Evolutionary conservation across 208 protist species (phyloP).

Genomic region (Trypanosoma lewisi): DNA sequence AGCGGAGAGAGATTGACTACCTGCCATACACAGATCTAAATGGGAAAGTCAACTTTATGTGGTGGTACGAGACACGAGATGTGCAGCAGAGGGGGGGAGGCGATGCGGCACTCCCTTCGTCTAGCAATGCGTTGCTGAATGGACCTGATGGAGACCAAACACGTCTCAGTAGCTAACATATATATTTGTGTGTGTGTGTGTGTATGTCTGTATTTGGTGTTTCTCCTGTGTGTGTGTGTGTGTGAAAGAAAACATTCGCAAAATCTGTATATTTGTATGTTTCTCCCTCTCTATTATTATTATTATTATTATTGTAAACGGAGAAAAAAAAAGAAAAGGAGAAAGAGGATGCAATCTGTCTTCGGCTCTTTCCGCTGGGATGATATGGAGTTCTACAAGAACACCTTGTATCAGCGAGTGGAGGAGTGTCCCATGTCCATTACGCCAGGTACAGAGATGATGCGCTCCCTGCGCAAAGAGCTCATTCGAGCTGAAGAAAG

Average conservation of each 20-base stretch:
- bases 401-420: slow-evolving; percentile 68
- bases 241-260: too few species aligned
- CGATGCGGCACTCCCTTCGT: slow-evolving; percentile 44
- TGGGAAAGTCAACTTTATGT: slow-evolving; percentile 93
- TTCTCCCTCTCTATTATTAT: slow-evolving; percentile 25
- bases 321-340: background rate
- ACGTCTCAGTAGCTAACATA: slow-evolving; percentile 6
- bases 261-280: too few species aligned
- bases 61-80: slow-evolving; percentile 90
- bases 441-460: slow-evolving; percentile 67
- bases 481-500: slow-evolving; percentile 61
- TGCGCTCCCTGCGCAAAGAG: slow-evolving; percentile 71
- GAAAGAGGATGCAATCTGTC: slow-evolving; percentile 14
- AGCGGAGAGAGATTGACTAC: slow-evolving; percentile 88
- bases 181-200: slow-evolving; percentile 19
- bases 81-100: slow-evolving; percentile 12
- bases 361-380: slow-evolving; percentile 25
- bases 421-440: slow-evolving; percentile 67
- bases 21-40: slow-evolving; percentile 91
- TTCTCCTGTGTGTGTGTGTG: too few species aligned
- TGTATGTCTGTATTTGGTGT: slow-evolving; percentile 8
- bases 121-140: slow-evolving; percentile 2
- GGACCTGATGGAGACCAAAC: background rate
- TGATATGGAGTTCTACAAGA: slow-evolving; percentile 77
- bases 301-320: slow-evolving; percentile 18